A percentile compares a stretch with the other conserved stretches of the same genome.
These are phyloP conservation scores for Amylostereum areolatum DNA, from an alignment of 1,284 basidiomycete species.

Conservation along the genomic window DNA sequence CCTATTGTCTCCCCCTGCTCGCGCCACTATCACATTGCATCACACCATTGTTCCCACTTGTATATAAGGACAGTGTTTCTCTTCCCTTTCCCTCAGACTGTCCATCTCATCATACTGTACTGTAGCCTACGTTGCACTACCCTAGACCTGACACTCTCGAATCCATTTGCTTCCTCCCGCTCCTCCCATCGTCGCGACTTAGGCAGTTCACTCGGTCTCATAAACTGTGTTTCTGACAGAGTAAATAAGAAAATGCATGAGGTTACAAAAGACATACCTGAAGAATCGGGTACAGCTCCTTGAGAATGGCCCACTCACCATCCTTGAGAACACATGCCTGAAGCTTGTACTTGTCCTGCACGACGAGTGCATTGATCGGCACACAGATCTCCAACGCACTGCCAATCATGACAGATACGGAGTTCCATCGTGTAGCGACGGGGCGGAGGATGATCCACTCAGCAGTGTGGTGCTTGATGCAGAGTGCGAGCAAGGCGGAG, in stretches of 20 bases:
- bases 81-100: no score
- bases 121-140: no score
- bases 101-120: no score
- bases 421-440: not conserved
- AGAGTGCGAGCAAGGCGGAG: not conserved
- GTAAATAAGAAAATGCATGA: not conserved
- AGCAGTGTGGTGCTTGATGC: not conserved
- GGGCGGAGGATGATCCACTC: not conserved
- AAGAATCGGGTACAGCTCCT: not conserved
- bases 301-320: not conserved
- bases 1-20: no score
- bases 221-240: not conserved
- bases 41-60: no score
- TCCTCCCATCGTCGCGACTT: no score
- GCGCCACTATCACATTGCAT: no score
- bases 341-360: not conserved
- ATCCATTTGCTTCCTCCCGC: no score
- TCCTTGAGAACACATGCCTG: not conserved
- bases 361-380: not conserved
- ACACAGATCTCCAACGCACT: not conserved
- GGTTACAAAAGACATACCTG: not conserved
- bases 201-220: no score
- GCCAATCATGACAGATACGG: not conserved
- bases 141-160: no score
- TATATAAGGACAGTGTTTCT: no score